Percentiles rank a stretch among this genome's conserved stretches.
Conservation (phyloP, 768 basidiomycete species). For the Calocera viscosa region DNA sequence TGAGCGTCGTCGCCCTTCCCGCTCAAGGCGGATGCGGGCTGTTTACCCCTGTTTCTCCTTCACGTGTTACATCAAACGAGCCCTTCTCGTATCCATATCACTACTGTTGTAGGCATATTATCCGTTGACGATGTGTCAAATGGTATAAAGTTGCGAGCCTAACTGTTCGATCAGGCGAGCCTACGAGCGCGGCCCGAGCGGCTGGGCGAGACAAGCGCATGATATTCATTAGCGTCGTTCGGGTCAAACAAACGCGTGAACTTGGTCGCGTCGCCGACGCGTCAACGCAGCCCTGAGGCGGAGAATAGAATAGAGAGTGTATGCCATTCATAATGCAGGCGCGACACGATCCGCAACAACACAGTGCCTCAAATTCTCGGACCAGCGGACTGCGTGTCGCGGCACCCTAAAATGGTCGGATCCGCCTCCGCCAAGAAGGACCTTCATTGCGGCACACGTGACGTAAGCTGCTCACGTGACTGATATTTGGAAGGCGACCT, state of each 20-base stretch:
- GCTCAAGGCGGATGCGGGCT: not conserved
- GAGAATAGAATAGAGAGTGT: not conserved
- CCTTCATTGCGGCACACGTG: not conserved
- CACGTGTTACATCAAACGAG: not conserved
- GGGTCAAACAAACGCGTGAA: not conserved
- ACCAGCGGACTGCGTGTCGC: not conserved
- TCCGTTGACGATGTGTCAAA: not conserved
- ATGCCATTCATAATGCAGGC: not conserved
- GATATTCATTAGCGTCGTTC: no score
- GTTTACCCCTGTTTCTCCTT: not conserved
- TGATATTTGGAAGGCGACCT: slow-evolving; percentile 3
- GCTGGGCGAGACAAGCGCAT: no score
- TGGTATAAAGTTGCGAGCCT: slow-evolving; percentile 1
- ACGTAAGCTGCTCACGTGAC: slow-evolving; percentile 3
- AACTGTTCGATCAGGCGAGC: not conserved
- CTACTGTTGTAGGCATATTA: not conserved
- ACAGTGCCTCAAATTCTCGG: not conserved
- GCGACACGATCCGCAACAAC: slow-evolving; percentile 6
- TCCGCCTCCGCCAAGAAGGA: slow-evolving; percentile 7
- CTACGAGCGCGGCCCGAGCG: not conserved
- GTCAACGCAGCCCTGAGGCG: not conserved
- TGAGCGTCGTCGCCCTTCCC: not conserved
- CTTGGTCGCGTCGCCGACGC: not conserved
- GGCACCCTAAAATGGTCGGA: not conserved
- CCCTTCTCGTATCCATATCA: not conserved